A percentile compares a stretch with the other conserved stretches of the same genome.
These are phyloP conservation scores for Amyloporia xantha DNA, from an alignment of 768 basidiomycete genomes.

Conservation along the genomic window DNA sequence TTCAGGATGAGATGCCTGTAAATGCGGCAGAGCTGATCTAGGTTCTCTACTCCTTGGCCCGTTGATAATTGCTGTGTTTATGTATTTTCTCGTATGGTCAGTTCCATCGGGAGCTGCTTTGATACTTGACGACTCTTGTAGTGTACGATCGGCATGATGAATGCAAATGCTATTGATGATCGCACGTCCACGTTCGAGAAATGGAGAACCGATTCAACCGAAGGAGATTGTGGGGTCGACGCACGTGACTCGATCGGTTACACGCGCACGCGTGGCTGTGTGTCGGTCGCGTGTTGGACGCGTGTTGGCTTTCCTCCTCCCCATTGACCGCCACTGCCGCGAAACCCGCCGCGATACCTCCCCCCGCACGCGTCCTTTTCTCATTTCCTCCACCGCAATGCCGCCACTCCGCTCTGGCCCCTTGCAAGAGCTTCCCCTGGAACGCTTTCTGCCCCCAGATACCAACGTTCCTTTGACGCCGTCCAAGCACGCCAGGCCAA, in stretches of 20 bases:
- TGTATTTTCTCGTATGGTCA: constrained; percentile 10
- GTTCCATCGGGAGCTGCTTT: background rate
- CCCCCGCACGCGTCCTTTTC: background rate
- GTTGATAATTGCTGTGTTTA: constrained; percentile 12
- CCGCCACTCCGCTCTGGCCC: background rate
- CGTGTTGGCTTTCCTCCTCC: background rate
- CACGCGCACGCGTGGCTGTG: background rate
- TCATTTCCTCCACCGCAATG: background rate
- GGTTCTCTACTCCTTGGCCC: too few relatives aligned
- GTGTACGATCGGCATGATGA: background rate
- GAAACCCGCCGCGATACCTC: background rate
- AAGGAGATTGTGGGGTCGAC: constrained; percentile 1
- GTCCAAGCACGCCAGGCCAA: constrained; percentile 22
- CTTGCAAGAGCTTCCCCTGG: constrained; percentile 45
- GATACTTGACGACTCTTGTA: background rate
- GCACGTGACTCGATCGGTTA: background rate
- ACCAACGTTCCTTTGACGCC: constrained; percentile 24
- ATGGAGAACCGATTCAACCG: background rate
- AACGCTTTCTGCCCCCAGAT: constrained; percentile 38
- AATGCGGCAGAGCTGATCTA: constrained; percentile 97
- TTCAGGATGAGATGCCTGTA: constrained; percentile 96
- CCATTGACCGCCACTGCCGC: background rate
- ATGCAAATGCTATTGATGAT: background rate
- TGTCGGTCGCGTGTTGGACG: background rate
- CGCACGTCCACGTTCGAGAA: background rate